Evolutionary conservation across 192 early-diverging fungal genomes (phyloP).

Genomic region (Coemansia sp.): DNA sequence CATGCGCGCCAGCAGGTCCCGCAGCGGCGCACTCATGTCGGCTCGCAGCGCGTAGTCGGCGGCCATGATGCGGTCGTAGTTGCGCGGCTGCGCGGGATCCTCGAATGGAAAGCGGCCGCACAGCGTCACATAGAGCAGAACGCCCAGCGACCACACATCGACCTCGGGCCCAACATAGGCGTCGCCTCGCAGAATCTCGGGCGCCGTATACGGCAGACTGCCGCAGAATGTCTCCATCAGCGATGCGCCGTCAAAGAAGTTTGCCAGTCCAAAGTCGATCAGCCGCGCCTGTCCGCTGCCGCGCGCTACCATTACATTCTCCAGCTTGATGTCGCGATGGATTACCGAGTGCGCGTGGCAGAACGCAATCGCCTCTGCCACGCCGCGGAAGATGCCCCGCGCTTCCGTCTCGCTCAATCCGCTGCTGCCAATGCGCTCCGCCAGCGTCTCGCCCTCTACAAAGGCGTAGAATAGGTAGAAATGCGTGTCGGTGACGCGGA

Average conservation of each 20-base stretch:
- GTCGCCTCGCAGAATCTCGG: conserved; percentile 90
- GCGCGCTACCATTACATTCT: conserved; percentile 75
- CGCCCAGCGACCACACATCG: conserved; percentile 94
- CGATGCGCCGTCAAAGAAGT: conserved; percentile 67
- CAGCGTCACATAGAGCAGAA: conserved; percentile 87
- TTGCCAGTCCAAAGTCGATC: conserved; percentile 93
- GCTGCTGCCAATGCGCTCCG: conserved; percentile 39
- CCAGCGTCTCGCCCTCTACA: conserved; percentile 48
- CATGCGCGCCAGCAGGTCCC: conserved; percentile 52
- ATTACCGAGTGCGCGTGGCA: conserved; percentile 74
- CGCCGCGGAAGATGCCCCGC: conserved; percentile 31
- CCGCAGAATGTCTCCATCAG: conserved; percentile 89
- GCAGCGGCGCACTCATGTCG: conserved; percentile 35
- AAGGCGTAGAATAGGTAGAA: conserved; percentile 57
- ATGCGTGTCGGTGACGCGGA: conserved; percentile 55
- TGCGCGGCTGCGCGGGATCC: conserved; percentile 48
- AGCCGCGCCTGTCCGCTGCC: conserved; percentile 69
- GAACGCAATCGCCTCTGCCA: conserved; percentile 50
- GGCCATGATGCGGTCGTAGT: conserved; percentile 60
- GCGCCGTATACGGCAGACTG: conserved; percentile 85
- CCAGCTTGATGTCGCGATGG: conserved; percentile 90
- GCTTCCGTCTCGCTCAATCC: conserved; percentile 47
- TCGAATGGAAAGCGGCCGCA: conserved; percentile 68
- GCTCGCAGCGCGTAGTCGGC: conserved; percentile 53
- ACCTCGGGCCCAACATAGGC: conserved; percentile 93